These are phyloP conservation scores for Rhizomucor pusillus DNA, from an alignment of 371 early-diverging fungal genomes.

Conservation along the genomic window DNA sequence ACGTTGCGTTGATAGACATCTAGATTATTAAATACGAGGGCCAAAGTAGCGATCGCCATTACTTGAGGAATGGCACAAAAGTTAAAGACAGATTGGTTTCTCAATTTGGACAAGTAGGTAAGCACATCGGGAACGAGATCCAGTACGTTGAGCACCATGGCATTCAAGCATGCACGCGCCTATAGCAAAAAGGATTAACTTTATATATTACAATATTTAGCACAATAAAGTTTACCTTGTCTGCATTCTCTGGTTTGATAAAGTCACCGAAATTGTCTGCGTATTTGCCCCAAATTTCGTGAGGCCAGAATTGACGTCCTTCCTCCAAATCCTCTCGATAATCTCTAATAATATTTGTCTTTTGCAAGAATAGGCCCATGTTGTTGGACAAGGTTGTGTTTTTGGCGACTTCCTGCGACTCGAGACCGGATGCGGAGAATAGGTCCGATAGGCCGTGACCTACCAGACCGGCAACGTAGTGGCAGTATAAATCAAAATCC, in stretches of 20 bases:
- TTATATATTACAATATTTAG: no score
- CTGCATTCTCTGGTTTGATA: conserved; percentile 58
- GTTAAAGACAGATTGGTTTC: conserved; percentile 80
- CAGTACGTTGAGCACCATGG: conserved; percentile 86
- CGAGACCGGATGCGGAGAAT: conserved; percentile 87
- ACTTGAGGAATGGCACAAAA: conserved; percentile 98
- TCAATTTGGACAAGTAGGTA: conserved; percentile 76
- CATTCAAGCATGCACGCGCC: conserved; percentile 76
- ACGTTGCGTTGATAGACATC: conserved; percentile 74
- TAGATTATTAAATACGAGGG: conserved; percentile 83
- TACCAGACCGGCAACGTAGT: conserved; percentile 97
- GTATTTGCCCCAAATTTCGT: conserved; percentile 83
- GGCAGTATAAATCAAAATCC: conserved; percentile 95
- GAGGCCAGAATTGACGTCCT: conserved; percentile 93
- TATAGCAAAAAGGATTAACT: conserved; percentile 30
- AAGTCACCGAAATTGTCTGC: conserved; percentile 58
- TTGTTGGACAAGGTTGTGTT: conserved; percentile 64
- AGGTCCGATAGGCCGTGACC: conserved; percentile 91
- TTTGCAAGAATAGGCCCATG: conserved; percentile 96
- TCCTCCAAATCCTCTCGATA: conserved; percentile 87
- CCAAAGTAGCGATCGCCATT: conserved; percentile 96
- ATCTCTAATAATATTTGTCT: conserved; percentile 95
- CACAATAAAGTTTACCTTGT: conserved; percentile 35
- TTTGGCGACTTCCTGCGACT: conserved; percentile 51
- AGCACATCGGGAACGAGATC: conserved; percentile 83